Percentiles rank a stretch among this genome's conserved stretches.
Conservation (phyloP, 2,329 filamentous ascomycete genomes). For the Penicillium sp. region DNA sequence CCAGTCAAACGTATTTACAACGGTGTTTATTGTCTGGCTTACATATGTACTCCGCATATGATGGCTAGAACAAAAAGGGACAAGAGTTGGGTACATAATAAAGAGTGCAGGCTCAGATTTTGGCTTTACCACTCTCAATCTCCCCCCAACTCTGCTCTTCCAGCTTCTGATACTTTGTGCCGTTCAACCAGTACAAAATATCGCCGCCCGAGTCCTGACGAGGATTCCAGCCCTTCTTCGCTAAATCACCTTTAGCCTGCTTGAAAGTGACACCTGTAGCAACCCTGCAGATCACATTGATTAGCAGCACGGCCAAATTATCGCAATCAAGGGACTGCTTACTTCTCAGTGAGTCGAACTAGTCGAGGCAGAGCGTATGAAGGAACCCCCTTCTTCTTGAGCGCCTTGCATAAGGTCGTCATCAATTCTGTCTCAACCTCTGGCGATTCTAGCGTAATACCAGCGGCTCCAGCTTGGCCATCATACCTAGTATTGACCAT, state of each 20-base stretch:
- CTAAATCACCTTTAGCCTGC: slow-evolving; percentile 46
- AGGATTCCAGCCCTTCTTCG: slow-evolving; percentile 44
- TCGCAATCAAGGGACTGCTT: slow-evolving; percentile 14
- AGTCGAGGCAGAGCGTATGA: slow-evolving; percentile 48
- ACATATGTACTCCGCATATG: too few species aligned
- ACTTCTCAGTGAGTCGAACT: slow-evolving; percentile 48
- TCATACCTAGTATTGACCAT: slow-evolving; percentile 40
- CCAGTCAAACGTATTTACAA: too few species aligned
- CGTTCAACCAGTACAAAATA: slow-evolving; percentile 46
- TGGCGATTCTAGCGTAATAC: slow-evolving; percentile 41
- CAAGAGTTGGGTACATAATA: neutral
- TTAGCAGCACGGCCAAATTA: neutral
- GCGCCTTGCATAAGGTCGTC: slow-evolving; percentile 33
- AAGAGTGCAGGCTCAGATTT: slow-evolving; percentile 30
- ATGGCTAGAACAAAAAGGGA: neutral
- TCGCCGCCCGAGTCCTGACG: slow-evolving; percentile 33
- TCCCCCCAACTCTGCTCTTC: slow-evolving; percentile 38
- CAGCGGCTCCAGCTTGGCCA: slow-evolving; percentile 49
- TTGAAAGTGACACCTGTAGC: slow-evolving; percentile 51
- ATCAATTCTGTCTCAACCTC: slow-evolving; percentile 38
- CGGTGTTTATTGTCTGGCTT: neutral
- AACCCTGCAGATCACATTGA: slow-evolving; percentile 29
- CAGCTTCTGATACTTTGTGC: slow-evolving; percentile 39
- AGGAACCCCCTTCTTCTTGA: slow-evolving; percentile 47
- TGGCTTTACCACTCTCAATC: slow-evolving; percentile 46